Conservation (phyloP, 306 rosid species). For the Hippophae tibetana region DNA sequence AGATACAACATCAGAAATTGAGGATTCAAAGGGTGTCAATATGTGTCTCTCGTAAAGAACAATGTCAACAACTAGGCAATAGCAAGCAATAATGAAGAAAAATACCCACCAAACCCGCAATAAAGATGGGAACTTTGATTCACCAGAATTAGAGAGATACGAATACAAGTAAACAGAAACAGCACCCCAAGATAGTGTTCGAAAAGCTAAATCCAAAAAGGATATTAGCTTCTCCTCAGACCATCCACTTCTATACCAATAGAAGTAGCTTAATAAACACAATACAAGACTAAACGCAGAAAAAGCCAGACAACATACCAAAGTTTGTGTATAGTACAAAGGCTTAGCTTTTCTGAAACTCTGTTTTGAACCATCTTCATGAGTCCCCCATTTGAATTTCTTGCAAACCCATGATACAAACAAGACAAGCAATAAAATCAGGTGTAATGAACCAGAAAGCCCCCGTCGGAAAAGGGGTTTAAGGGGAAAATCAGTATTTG, state of each 20-base stretch:
- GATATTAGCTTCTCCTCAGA: constrained; percentile 29
- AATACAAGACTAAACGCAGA: constrained; percentile 32
- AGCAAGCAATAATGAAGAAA: constrained; percentile 35
- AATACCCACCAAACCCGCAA: constrained; percentile 54
- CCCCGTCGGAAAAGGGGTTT: constrained; percentile 35
- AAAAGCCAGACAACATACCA: constrained; percentile 20
- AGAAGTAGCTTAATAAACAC: constrained; percentile 37
- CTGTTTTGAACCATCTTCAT: constrained; percentile 18
- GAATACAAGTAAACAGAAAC: constrained; percentile 31
- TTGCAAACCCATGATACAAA: constrained; percentile 32
- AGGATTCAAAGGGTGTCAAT: constrained; percentile 26
- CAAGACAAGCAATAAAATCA: constrained; percentile 28
- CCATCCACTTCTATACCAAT: constrained; percentile 31
- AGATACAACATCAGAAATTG: constrained; percentile 37
- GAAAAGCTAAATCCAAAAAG: constrained; percentile 36
- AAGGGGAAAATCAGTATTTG: constrained; percentile 25
- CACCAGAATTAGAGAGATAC: constrained; percentile 14
- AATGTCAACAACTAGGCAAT: constrained; percentile 34
- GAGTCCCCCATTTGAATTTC: constrained; percentile 14
- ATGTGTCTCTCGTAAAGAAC: constrained; percentile 21
- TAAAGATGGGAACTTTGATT: constrained; percentile 17
- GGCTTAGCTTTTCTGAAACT: constrained; percentile 10
- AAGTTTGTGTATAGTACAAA: constrained; percentile 17
- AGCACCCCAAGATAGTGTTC: constrained; percentile 38
- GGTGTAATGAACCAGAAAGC: constrained; percentile 40